Evolutionary conservation across 2,329 filamentous ascomycete genomes (phyloP).

Genomic region (Diaporthe humulicola): DNA sequence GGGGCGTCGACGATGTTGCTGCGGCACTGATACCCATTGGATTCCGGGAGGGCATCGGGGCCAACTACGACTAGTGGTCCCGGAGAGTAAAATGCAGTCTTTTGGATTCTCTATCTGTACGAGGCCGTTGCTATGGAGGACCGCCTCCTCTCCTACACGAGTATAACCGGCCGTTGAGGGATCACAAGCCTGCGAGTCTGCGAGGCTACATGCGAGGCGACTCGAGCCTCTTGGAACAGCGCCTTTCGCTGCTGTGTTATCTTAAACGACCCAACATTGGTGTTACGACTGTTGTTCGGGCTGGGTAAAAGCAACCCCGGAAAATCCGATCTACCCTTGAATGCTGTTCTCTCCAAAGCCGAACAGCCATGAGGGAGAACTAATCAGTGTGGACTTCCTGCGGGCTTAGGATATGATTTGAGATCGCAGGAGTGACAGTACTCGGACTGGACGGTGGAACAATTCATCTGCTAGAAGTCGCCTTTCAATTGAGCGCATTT

Average conservation of each 20-base stretch:
- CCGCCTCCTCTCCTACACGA: neutral
- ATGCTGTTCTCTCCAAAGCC: neutral
- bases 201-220: neutral
- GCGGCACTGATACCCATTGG: slow-evolving; percentile 90
- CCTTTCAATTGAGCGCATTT: neutral
- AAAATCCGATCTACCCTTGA: no score
- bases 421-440: neutral
- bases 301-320: neutral
- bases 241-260: neutral
- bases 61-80: slow-evolving; percentile 42
- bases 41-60: slow-evolving; percentile 75
- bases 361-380: neutral
- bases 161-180: no score
- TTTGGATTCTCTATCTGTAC: neutral
- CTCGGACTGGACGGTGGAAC: neutral
- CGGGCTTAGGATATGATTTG: no score
- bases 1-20: slow-evolving; percentile 86
- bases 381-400: neutral
- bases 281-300: neutral
- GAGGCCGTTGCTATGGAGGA: neutral
- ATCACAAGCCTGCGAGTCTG: neutral
- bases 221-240: neutral
- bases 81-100: no score
- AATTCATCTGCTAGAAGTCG: neutral
- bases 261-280: neutral